Evolutionary conservation across 805 yeast genomes (phyloP).

Genomic region (Cyberlindnera xylosilytica): DNA sequence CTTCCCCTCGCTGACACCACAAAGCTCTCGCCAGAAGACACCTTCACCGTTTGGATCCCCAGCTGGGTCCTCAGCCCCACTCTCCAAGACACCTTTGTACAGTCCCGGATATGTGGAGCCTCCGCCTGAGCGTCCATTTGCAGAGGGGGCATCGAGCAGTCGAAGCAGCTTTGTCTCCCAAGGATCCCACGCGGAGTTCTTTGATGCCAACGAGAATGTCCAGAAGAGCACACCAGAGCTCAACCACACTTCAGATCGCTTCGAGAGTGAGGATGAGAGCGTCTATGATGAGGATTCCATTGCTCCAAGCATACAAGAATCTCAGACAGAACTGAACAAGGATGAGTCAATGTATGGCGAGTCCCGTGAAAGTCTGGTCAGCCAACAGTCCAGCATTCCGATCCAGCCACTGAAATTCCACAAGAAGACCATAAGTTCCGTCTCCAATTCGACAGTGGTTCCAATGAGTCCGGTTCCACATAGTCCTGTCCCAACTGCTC

Average conservation of each 20-base stretch:
- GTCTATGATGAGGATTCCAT: neutral
- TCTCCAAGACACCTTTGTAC: slow-evolving; percentile 3
- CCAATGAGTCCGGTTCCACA: slow-evolving; percentile 5
- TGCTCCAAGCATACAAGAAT: neutral
- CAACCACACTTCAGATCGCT: neutral
- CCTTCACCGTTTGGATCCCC: neutral
- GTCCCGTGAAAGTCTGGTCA: slow-evolving; percentile 8
- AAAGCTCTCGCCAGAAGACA: neutral
- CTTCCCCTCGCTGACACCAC: neutral
- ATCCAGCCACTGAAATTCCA: slow-evolving; percentile 25
- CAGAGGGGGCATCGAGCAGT: neutral
- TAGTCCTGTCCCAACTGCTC: neutral
- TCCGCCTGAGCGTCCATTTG: neutral
- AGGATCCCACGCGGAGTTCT: slow-evolving; percentile 15
- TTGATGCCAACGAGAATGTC: slow-evolving; percentile 14
- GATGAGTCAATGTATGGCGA: neutral
- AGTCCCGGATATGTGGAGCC: slow-evolving; percentile 5
- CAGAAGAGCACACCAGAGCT: slow-evolving; percentile 4
- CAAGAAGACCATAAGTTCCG: slow-evolving; percentile 20
- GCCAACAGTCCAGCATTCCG: slow-evolving; percentile 12
- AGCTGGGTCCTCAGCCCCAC: slow-evolving; percentile 1
- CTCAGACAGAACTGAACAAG: neutral
- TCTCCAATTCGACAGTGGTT: slow-evolving; percentile 8
- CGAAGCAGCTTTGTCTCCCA: slow-evolving; percentile 8
- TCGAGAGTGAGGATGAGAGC: neutral